Conservation (phyloP, 495 filamentous ascomycete species). For the Aspergillus baeticus region DNA sequence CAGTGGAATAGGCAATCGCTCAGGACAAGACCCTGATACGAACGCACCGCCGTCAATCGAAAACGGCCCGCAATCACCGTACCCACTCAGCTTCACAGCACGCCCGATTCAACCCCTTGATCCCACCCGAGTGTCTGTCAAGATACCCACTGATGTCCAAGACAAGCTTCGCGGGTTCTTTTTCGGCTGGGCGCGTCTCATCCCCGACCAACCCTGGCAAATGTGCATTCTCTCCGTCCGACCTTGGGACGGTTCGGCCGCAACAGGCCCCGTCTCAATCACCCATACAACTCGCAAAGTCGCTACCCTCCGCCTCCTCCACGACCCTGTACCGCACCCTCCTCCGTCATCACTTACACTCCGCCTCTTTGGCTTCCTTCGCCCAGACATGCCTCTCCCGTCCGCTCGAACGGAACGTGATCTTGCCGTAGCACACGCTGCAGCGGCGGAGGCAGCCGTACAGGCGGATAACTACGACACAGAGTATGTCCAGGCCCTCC, state of each 20-base stretch:
- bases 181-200: conserved; percentile 58
- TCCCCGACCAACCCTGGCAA: conserved; percentile 41
- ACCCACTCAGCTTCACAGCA: conserved; percentile 55
- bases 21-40: not conserved
- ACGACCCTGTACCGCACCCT: conserved; percentile 12
- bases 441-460: conserved; percentile 37
- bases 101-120: conserved; percentile 26
- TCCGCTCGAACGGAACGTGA: conserved; percentile 23
- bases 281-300: conserved; percentile 38
- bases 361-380: conserved; percentile 54
- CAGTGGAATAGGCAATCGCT: conserved; percentile 34
- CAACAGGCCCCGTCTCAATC: conserved; percentile 31
- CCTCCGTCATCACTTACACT: conserved; percentile 34
- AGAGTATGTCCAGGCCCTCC: conserved; percentile 44
- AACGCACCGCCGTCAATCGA: conserved; percentile 28
- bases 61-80: conserved; percentile 54
- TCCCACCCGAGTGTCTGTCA: conserved; percentile 29
- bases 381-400: conserved; percentile 27
- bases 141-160: conserved; percentile 43
- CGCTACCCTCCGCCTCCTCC: conserved; percentile 49
- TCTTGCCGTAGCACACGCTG: conserved; percentile 29
- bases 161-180: conserved; percentile 58
- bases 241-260: conserved; percentile 36
- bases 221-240: conserved; percentile 51
- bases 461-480: conserved; percentile 49